Conservation (phyloP, 2,329 filamentous ascomycete species). For the Ascochyta viciae-villosae region DNA sequence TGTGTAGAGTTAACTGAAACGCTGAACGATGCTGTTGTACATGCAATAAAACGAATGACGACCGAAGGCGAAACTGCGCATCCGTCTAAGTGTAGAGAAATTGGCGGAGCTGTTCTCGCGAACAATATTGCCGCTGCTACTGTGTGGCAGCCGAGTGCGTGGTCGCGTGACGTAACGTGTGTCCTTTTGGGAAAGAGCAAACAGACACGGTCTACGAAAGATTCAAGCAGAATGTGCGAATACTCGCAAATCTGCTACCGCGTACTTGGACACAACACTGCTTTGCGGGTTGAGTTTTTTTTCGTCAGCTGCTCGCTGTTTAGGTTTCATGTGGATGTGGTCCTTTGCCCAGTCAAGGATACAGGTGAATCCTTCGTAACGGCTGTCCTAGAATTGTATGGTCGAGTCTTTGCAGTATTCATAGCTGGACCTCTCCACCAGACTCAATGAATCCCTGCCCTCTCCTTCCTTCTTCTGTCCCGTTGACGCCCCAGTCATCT, state of each 20-base stretch:
- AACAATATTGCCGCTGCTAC: background rate
- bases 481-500: constrained; percentile 41
- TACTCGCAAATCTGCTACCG: background rate
- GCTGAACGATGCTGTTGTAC: background rate
- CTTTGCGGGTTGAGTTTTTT: background rate
- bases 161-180: constrained; percentile 24
- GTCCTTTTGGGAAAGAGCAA: constrained; percentile 20
- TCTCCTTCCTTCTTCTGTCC: constrained; percentile 17
- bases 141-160: constrained; percentile 15
- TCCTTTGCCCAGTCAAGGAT: background rate
- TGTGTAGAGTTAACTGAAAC: background rate
- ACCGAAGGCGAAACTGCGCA: background rate
- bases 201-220: background rate
- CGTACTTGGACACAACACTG: background rate
- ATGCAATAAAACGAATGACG: constrained; percentile 1
- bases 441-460: constrained; percentile 24
- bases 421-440: constrained; percentile 20
- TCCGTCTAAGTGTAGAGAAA: constrained; percentile 6
- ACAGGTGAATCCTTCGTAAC: background rate
- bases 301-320: background rate
- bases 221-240: background rate
- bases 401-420: background rate
- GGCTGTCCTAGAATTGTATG: background rate
- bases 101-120: constrained; percentile 1
- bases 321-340: background rate